Base-by-base conservation (phyloP, 371 early-diverging fungal genomes). In the Phascolomyces articulosus region DNA sequence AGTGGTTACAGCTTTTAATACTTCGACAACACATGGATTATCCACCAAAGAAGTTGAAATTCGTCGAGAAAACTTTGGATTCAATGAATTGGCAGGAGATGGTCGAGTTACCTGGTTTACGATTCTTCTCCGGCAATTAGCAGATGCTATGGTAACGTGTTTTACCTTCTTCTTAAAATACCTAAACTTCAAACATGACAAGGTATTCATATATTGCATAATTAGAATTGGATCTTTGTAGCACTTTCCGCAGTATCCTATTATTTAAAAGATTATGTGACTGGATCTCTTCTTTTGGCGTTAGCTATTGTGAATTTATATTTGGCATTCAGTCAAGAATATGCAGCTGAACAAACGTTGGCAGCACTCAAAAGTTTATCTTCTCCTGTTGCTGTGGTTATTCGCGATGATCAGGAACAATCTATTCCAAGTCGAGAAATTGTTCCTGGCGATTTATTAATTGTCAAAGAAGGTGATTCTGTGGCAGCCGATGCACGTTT, bases 361-460 rank as follows among this genome's bases (percentile, higher is more conserved):
- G 95, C 95, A 56, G 93, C 96, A n/a, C 75, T 96, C 41, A 75
- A 90, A 51, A 87, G 89, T 31, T 78, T 96, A 65, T 83, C 90
- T 2, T 93, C 94, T 2, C 95, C 92, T 2, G 84, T 85, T 56
- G 88, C 85, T 23, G 73, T 77, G 16, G 95, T 95, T 3, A 71
- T 95, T 58, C 92, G 96, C 53, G 90, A 91, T 68, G 93, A 93
- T 9, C 78, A 77, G 26, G 80, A 85, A 62, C 67, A 77, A 21
- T 71, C 77, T 2, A 77, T 95, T 24, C 81, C 90, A 16, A 87
- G 92, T 13, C 66, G 67, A 48, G 89, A 87, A 13, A 69, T 94
- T 13, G 95, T 94, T 1, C 94, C 93, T 3, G 96, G 96, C 20
- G 97, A 97, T 74, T 61, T 96, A n/a, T 75, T 97, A 28, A 75